Base-by-base conservation (phyloP, 805 yeast genomes). In the Brettanomyces bruxellensis region DNA sequence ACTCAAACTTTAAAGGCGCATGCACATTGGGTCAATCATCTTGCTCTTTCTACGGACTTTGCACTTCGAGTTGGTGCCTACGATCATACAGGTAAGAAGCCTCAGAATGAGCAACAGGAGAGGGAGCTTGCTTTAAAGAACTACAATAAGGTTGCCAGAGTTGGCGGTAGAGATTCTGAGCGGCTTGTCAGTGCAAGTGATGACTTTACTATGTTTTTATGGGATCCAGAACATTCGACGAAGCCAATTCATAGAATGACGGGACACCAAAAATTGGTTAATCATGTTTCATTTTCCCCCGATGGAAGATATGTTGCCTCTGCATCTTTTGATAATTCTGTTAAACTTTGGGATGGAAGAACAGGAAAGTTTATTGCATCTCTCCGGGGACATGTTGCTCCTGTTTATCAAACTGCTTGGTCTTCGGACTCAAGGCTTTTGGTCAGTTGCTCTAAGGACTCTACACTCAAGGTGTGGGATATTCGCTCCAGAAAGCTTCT, bases 341-440 rank as follows among this genome's bases (percentile, higher is more conserved):
- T 93, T 54, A 93, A 93, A 66, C 68, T 93, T 46, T 93, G 99
- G 99, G 96, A 91, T 61, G 98, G 97, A 12, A 68, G 86, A 53
- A 84, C 85, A 49, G 99, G 99, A 36, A 85, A 84, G 49, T 93
- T 90, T 53, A 66, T 93, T 28, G 79, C 95, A 4, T 88, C 98
- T 0, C 79, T 93, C 58, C 72, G 99, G 53, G 99, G 99, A 1
- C 99, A 93, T 62, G 99, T 93, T 48, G 96, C 97, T 0, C 88
- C 98, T 3, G 99, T 93, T 0, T 93, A 93, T 64, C 97, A 91
- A 66, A 88, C 95, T 4, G 87, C 98, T 0, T 93, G 99, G 99
- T 88, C 96, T 3, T 83, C 96, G 1, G 99, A 93, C 60, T 86
- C 91, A 64, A 72, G 99, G 55, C 69, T 91, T 35, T 69, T 93